Conservation (phyloP, 2,329 filamentous ascomycete genomes). For the Apiospora malaysiana region DNA sequence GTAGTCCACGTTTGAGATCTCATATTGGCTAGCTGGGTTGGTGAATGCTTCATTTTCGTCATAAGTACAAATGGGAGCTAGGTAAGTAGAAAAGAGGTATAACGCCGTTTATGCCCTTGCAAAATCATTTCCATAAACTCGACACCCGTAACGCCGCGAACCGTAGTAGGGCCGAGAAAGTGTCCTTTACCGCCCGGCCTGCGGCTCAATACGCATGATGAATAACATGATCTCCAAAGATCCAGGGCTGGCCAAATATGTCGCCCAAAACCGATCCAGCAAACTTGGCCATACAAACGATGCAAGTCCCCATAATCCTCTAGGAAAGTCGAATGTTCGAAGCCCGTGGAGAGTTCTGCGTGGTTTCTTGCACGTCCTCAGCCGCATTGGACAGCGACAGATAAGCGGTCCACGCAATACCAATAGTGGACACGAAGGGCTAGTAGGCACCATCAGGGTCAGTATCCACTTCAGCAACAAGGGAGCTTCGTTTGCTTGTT, state of each 20-base stretch:
- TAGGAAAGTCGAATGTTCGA: slow-evolving; percentile 44
- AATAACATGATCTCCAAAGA: slow-evolving; percentile 8
- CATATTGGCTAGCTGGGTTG: background rate
- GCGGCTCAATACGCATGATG: slow-evolving; percentile 15
- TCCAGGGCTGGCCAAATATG: background rate
- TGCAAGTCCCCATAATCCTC: background rate
- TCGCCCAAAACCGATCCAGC: background rate
- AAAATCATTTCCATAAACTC: background rate
- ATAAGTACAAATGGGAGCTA: slow-evolving; percentile 9
- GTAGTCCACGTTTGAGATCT: background rate
- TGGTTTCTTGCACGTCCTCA: slow-evolving; percentile 62
- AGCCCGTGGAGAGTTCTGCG: slow-evolving; percentile 38
- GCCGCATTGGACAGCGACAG: slow-evolving; percentile 89
- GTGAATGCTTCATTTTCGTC: slow-evolving; percentile 14
- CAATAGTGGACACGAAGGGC: slow-evolving; percentile 95
- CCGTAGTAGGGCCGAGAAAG: slow-evolving; percentile 15
- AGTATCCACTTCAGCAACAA: slow-evolving; percentile 14
- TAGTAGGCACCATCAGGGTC: slow-evolving; percentile 44
- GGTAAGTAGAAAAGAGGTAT: background rate
- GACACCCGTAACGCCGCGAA: slow-evolving; percentile 12
- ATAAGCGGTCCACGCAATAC: slow-evolving; percentile 98
- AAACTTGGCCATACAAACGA: background rate
- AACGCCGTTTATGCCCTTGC: slow-evolving; percentile 12
- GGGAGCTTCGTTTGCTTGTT: background rate
- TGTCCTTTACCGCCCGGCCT: slow-evolving; percentile 14